phyloP scores from a whole-genome alignment of 2,329 filamentous ascomycete species.

The Fusarium nygamai region DNA sequence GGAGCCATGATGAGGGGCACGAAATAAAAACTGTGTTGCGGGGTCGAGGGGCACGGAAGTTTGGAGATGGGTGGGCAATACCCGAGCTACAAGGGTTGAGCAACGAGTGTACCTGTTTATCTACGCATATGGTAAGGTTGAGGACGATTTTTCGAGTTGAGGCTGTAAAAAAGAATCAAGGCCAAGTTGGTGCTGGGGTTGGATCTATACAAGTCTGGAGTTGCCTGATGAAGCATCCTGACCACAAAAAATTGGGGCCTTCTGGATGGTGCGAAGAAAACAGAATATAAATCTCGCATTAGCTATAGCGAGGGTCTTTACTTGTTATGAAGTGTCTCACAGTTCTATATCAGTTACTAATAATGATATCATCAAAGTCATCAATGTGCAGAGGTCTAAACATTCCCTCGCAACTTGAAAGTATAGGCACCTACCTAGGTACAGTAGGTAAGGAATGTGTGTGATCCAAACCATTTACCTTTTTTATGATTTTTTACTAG shows the following conservation, averaged over 20 bases:
- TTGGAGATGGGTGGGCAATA: conserved; percentile 1
- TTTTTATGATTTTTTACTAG: not conserved
- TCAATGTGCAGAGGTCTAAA: not conserved
- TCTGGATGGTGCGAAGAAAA: not conserved
- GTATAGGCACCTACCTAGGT: not conserved
- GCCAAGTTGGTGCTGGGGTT: conserved; percentile 1
- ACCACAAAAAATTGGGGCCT: not conserved
- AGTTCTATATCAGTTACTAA: not conserved
- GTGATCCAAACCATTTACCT: not conserved
- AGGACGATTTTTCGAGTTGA: conserved; percentile 9
- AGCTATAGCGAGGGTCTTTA: not conserved
- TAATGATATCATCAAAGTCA: not conserved
- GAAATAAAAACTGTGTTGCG: conserved; percentile 17
- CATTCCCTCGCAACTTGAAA: not conserved
- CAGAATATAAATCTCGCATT: not conserved
- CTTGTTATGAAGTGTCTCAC: not conserved
- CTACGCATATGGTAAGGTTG: not conserved
- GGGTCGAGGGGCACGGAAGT: conserved; percentile 29
- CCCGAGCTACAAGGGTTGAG: conserved; percentile 12
- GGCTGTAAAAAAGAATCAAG: not conserved
- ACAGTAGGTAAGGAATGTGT: not conserved
- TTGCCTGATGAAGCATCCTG: not conserved
- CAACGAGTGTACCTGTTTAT: conserved; percentile 2
- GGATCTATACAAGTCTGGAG: not conserved
- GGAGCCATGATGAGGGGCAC: conserved; percentile 39